Percentiles rank a stretch among this genome's conserved stretches.
These are phyloP conservation scores for Venturia effusa DNA, from an alignment of 2,329 filamentous ascomycete species.

Conservation along the genomic window DNA sequence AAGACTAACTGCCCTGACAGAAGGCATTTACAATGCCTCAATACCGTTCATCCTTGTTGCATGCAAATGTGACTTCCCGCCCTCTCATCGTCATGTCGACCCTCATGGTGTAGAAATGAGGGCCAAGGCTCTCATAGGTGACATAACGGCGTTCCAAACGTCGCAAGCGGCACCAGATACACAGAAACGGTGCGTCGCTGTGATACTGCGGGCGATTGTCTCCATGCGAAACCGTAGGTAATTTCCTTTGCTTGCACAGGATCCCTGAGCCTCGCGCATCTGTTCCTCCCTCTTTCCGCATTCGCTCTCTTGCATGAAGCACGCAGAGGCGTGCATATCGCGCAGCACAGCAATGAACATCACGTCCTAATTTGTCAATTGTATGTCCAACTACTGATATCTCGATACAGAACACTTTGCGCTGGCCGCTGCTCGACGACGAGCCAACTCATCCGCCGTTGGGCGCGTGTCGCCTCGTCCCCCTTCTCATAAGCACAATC, in stretches of 20 bases:
- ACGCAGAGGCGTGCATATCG: not conserved
- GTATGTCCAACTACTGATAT: not conserved
- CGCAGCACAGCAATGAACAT: not conserved
- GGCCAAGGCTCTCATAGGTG: slow-evolving; percentile 51
- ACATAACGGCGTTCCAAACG: slow-evolving; percentile 59
- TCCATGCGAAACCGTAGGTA: slow-evolving; percentile 40
- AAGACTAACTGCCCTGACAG: slow-evolving; percentile 34
- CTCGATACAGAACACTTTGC: not conserved
- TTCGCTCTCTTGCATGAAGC: slow-evolving; percentile 1
- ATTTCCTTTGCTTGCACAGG: slow-evolving; percentile 1
- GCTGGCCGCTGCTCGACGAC: slow-evolving; percentile 24
- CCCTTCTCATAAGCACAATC: slow-evolving; percentile 28
- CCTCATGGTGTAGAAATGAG: slow-evolving; percentile 54
- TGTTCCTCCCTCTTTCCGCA: slow-evolving; percentile 2
- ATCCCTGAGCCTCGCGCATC: not conserved
- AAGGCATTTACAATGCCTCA: slow-evolving; percentile 58
- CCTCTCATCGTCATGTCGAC: slow-evolving; percentile 60
- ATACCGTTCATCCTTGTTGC: slow-evolving; percentile 74
- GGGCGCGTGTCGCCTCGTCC: slow-evolving; percentile 29
- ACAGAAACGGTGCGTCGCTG: slow-evolving; percentile 63
- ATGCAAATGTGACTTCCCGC: slow-evolving; percentile 77
- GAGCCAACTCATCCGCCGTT: slow-evolving; percentile 35
- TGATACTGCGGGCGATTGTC: slow-evolving; percentile 60
- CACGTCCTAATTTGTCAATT: not conserved
- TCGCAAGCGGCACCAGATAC: slow-evolving; percentile 60